Base-by-base conservation (phyloP, 345 rosid species). In the Atalantia buxifolia region DNA sequence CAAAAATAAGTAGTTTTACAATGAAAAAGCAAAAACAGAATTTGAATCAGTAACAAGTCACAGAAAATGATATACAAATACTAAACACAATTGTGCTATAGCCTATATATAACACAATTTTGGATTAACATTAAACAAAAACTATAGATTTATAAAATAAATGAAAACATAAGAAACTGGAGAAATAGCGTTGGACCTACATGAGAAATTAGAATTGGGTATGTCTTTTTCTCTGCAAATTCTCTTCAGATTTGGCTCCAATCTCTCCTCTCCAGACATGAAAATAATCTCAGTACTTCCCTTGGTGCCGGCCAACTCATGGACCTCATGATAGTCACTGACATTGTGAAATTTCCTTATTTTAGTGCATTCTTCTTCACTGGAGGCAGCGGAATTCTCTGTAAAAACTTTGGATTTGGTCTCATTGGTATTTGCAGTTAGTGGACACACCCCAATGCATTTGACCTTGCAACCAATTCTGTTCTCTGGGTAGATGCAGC, bases 361-460 rank as follows among this genome's bases (percentile, higher is more conserved):
- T 53, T 53, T 53, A 53, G 57, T 18, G 57, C 57, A 50, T 50
- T 50, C 57, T 53, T 53, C 57, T 53, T 53, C 57, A 53, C 57
- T 53, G 22, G 57, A 16, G 57, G 22, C 18, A 53, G 57, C 57
- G 18, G 7, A 53, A 16, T 53, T 53, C 57, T 53, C 22, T 18
- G 7, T 53, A 19, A 53, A 53, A 53, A 53, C 5, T 4, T 53
- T 53, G 57, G 22, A 53, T 18, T 53, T 19, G 57, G 57, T 53
- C 57, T 16, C 22, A 18, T 53, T 53, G 57, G 57, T 53, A 53
- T 18, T 53, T 53, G 8, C 57, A 18, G 21, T 16, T 59, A 83
- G 67, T 73, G 80, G 50, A 79, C 76, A 68, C 74, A 83, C 71
- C 38, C 85, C 85, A 80, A 79, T 77, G 71, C 78, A 72, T 16